Percentiles rank a stretch among this genome's conserved stretches.
Evolutionary conservation across 495 filamentous ascomycete species (phyloP).

Genomic region (Penicillium bovifimosum): DNA sequence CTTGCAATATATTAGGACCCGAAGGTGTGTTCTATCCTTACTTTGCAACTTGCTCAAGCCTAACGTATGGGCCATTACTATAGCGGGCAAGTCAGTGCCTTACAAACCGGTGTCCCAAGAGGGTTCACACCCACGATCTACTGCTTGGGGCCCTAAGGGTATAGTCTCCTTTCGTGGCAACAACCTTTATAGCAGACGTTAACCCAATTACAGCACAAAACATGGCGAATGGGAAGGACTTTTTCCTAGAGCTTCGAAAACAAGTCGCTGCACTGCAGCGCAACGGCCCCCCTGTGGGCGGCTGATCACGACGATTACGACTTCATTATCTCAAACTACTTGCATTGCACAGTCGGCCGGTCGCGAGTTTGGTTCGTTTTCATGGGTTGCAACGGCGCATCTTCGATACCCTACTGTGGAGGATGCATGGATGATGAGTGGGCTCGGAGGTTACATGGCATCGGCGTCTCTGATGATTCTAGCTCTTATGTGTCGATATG

Average conservation of each 20-base stretch:
- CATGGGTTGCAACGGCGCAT: conserved; percentile 27
- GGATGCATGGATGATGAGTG: conserved; percentile 22
- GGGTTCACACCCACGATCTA: conserved; percentile 31
- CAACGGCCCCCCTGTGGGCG: conserved; percentile 37
- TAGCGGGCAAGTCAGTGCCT: conserved; percentile 28
- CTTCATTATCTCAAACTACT: conserved; percentile 11
- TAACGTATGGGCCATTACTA: conserved; percentile 7
- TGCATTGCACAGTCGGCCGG: conserved; percentile 20
- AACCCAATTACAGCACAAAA: conserved; percentile 35
- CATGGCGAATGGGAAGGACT: conserved; percentile 52
- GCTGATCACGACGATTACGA: conserved; percentile 23
- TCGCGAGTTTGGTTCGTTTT: conserved; percentile 18
- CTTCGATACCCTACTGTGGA: conserved; percentile 30
- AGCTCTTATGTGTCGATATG: conserved; percentile 6
- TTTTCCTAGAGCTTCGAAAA: conserved; percentile 50
- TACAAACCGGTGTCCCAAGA: conserved; percentile 43
- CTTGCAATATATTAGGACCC: conserved; percentile 18
- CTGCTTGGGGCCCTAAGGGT: conserved; percentile 50
- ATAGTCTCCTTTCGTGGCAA: conserved; percentile 11
- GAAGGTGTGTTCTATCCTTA: conserved; percentile 19
- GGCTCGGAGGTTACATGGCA: conserved; percentile 21
- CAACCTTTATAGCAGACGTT: conserved; percentile 10
- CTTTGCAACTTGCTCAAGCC: not conserved
- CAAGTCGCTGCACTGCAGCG: conserved; percentile 43
- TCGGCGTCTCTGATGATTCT: conserved; percentile 24